Conservation (phyloP, 2,329 filamentous ascomycete species). For the Septoria linicola region DNA sequence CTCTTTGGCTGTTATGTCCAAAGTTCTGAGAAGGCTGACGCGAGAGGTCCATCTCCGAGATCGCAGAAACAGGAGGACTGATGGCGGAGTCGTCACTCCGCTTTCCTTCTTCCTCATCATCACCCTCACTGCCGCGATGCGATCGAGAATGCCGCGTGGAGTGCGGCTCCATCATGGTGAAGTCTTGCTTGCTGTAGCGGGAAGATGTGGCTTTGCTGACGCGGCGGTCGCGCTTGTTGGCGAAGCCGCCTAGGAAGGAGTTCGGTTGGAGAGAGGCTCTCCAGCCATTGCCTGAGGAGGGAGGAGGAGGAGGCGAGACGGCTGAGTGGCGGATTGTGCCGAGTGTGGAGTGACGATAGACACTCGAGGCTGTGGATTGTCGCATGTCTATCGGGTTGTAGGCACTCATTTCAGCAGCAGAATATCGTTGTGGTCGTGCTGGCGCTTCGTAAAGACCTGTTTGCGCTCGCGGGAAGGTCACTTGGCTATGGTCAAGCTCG, state of each 20-base stretch:
- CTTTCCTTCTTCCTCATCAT: background rate
- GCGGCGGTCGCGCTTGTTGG: slow-evolving; percentile 6
- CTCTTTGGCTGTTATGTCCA: background rate
- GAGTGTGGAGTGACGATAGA: slow-evolving; percentile 9
- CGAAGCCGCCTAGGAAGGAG: background rate
- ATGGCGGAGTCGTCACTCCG: background rate
- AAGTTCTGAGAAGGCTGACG: background rate
- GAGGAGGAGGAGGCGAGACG: background rate
- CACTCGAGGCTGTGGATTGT: slow-evolving; percentile 1
- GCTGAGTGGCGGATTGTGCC: slow-evolving; percentile 5
- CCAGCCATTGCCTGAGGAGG: background rate
- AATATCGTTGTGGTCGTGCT: slow-evolving; percentile 6
- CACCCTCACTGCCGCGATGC: too few species aligned
- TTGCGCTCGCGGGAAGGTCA: background rate
- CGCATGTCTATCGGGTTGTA: background rate
- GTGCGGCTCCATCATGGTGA: slow-evolving; percentile 7
- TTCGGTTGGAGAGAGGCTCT: background rate
- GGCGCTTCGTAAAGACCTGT: slow-evolving; percentile 1
- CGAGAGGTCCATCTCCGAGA: background rate
- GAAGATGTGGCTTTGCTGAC: slow-evolving; percentile 5
- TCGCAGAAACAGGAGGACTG: background rate
- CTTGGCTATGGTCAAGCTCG: background rate
- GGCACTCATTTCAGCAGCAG: background rate
- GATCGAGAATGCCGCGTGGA: background rate
- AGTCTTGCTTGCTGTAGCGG: background rate